These are phyloP conservation scores for Baeospora myosura DNA, from an alignment of 1,284 basidiomycete genomes.

Conservation along the genomic window DNA sequence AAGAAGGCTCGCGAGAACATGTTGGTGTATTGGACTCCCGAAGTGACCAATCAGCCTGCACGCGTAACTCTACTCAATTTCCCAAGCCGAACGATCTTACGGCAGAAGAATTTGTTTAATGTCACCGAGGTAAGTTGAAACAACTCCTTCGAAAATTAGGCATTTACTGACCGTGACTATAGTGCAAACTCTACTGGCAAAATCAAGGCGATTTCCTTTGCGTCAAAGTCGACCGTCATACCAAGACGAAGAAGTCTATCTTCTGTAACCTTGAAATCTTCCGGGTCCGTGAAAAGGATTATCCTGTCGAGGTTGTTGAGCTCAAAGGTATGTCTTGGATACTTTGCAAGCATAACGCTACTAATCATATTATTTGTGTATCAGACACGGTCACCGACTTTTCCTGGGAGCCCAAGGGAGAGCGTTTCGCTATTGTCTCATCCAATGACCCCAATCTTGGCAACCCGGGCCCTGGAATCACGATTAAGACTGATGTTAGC, in stretches of 20 bases:
- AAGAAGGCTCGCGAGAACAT: constrained; percentile 84
- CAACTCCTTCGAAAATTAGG: too few relatives aligned
- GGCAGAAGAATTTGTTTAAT: constrained; percentile 98
- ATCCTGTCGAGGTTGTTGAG: constrained; percentile 96
- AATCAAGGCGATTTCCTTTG: constrained; percentile 98
- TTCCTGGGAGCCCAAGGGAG: constrained; percentile 97
- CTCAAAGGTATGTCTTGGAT: constrained; percentile 65
- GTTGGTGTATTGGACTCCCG: constrained; percentile 97
- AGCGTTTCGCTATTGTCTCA: constrained; percentile 93
- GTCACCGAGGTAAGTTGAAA: constrained; percentile 74
- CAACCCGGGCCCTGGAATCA: constrained; percentile 82
- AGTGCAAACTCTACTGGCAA: constrained; percentile 99
- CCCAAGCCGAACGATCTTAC: constrained; percentile 78
- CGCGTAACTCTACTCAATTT: constrained; percentile 90
- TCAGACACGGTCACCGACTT: constrained; percentile 93
- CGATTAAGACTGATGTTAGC: constrained; percentile 93
- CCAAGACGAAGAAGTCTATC: constrained; percentile 98
- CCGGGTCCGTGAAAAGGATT: constrained; percentile 95
- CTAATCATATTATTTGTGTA: too few relatives aligned
- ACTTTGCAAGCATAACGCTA: constrained; percentile 2
- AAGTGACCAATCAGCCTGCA: constrained; percentile 94
- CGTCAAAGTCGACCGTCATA: constrained; percentile 98
- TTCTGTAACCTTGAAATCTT: constrained; percentile 99
- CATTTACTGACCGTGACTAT: constrained; percentile 2
- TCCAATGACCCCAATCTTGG: constrained; percentile 92